Evolutionary conservation across 495 filamentous ascomycete species (phyloP), one percentile per base, ranked within the genome.

Genomic region (Letharia columbiana): DNA sequence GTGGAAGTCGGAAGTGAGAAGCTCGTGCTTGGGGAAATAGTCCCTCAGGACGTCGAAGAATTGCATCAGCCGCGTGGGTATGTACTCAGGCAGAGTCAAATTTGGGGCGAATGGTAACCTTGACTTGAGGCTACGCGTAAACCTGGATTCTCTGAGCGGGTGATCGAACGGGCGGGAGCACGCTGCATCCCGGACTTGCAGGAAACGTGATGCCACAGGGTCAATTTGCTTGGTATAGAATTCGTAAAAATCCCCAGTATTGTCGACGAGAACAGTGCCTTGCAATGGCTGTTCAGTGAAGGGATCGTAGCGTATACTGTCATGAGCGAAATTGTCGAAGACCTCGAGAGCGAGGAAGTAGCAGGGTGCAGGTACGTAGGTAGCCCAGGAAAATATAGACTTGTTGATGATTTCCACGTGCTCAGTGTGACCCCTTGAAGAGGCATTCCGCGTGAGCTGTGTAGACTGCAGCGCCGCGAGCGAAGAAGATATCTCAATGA

Each of bases 321-420:
- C 94, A 78, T 99, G 94, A 33, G 90, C 86, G 76, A 99, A 98
- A 77, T 99, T 99, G 78, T 99, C 94, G 71, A 97, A 92, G 64
- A 99, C 94, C 73, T 99, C 94, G 70, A 99, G 87, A 13, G 92
- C 94, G 7, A 99, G 83, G 80, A 99, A 97, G 79, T 94, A 99
- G 80, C 94, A 97, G 0, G 94, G 93, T 2, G 87, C 89, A 11
- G 91, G 86, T 20, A 96, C 91, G 66, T 89, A 89, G 35, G 80
- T 82, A 68, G 88, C 79, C 94, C 95, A 99, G 74, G 94, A 88
- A 75, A 99, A 98, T 73, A 99, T 91, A 69, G 90, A 95, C 68
- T 84, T 81, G 76, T 97, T 96, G 73, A 96, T 87, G 74, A 99
- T 96, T 71, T 96, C 90, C 49, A 99, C 90, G 70, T 90, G 91